A percentile compares a stretch with the other conserved stretches of the same genome.
Evolutionary conservation across 140 eudicot species (phyloP).

Genomic region (Anethum foeniculum): DNA sequence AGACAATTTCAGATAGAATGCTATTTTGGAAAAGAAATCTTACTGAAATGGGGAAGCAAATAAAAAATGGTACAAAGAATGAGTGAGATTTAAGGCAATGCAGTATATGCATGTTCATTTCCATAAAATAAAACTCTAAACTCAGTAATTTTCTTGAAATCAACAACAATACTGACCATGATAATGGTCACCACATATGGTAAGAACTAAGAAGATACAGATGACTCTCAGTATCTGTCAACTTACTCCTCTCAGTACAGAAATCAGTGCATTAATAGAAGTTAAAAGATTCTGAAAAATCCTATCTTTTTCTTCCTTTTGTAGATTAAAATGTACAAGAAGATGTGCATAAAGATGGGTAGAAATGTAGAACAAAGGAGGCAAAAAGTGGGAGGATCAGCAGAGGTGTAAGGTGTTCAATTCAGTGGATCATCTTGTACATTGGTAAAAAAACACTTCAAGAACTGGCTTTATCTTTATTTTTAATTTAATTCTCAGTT

Average conservation of each 20-base stretch:
- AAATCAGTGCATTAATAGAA: not conserved
- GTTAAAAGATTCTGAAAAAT: not conserved
- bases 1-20: not conserved
- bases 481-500: not conserved
- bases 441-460: not conserved
- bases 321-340: not conserved
- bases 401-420: not conserved
- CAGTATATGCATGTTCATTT: not conserved
- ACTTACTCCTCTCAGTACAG: not conserved
- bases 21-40: not conserved
- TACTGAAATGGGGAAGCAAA: not conserved
- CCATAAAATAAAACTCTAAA: not conserved
- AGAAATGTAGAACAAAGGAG: not conserved
- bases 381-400: not conserved
- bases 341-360: not conserved
- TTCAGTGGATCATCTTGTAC: conserved; percentile 2
- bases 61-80: not conserved
- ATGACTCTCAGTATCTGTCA: not conserved
- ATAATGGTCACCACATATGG: not conserved
- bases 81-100: not conserved
- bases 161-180: not conserved
- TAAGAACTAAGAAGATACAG: not conserved
- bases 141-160: not conserved
- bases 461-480: not conserved
- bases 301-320: conserved; percentile 1